phyloP scores from a whole-genome alignment of 2,329 filamentous ascomycete genomes.

The Zymoseptoria crescenta region DNA sequence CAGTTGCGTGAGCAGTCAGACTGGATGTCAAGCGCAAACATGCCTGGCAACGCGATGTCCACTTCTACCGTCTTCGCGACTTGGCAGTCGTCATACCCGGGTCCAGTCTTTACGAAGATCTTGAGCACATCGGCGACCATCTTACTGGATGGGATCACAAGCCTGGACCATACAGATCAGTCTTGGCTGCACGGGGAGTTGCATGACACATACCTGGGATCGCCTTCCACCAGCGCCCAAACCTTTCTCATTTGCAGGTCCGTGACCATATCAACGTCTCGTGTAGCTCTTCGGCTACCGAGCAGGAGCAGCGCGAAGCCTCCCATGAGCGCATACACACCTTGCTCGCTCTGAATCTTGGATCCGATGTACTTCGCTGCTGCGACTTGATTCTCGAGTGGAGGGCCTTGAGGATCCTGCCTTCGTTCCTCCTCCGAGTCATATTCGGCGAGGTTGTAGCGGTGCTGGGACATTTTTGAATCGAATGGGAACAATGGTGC shows the following conservation, averaged over 20 bases:
- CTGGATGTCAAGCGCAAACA: too few species aligned
- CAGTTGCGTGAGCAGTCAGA: too few species aligned
- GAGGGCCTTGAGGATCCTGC: not conserved
- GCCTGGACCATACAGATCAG: too few species aligned
- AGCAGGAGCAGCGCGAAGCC: too few species aligned
- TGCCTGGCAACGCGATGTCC: not conserved
- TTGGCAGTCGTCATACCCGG: not conserved
- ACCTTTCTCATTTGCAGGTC: not conserved
- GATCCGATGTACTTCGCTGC: not conserved
- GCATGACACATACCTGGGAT: not conserved
- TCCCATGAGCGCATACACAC: not conserved
- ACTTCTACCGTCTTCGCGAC: slow-evolving; percentile 1
- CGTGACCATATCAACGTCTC: too few species aligned
- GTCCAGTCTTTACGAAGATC: slow-evolving; percentile 6
- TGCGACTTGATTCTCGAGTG: not conserved
- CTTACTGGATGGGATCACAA: too few species aligned
- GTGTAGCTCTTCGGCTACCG: too few species aligned
- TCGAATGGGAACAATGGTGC: too few species aligned
- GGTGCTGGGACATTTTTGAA: not conserved
- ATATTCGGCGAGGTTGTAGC: not conserved
- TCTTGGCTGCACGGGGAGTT: too few species aligned
- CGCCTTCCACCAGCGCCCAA: not conserved
- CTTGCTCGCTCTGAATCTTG: not conserved
- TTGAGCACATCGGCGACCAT: slow-evolving; percentile 1
- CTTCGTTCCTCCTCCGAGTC: not conserved